Evolutionary conservation across 306 rosid genomes (phyloP), one percentile per base, ranked within the genome.

Genomic region (Notholithocarpus densiflorus): DNA sequence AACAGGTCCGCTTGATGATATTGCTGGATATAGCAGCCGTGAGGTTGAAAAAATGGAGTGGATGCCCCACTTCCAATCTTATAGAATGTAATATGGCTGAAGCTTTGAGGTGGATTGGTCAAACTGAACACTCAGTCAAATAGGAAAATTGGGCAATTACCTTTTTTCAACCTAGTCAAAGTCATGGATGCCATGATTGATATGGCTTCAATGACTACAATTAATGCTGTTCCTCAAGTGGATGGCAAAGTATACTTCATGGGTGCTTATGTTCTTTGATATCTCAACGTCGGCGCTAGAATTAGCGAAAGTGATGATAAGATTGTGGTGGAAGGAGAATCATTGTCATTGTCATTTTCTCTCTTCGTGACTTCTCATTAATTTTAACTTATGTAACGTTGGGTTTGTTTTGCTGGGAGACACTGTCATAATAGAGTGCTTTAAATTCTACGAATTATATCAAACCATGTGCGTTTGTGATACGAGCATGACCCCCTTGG

Each of bases 171-270:
- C 37, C 12, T 68, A 73, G 84, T 79, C 82, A 82, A 82, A 79
- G 76, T 71, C 52, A 54, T 54, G 65, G 75, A 74, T 76, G 80
- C 72, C 51, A 68, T 79, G 74, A 79, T 86, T 76, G 80, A 68
- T 45, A 3, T 10, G 17, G 56, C 76, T 73, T 79, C 61, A 17
- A 17, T 32, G 76, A 24, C 73, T 53, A 40, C 40, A 71, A 70
- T 26, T 48, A 48, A 82, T 64, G 68, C 20, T 75, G 82, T 57
- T 71, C 14, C 83, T 80, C 81, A 43, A 86, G 82, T 86, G 82
- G 75, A 80, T 55, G 78, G 73, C 76, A 79, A 73, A 69, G 78
- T 64, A 59, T 68, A 69, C 45, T 68, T 53, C 10, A 27, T 72
- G 26, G 53, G 53, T 75, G 72, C 29, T 72, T 59, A 48, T 69